A percentile compares a stretch with the other conserved stretches of the same genome.
These are phyloP conservation scores for Cladosporium cucumerinum DNA, from an alignment of 2,329 filamentous ascomycete species.

Conservation along the genomic window DNA sequence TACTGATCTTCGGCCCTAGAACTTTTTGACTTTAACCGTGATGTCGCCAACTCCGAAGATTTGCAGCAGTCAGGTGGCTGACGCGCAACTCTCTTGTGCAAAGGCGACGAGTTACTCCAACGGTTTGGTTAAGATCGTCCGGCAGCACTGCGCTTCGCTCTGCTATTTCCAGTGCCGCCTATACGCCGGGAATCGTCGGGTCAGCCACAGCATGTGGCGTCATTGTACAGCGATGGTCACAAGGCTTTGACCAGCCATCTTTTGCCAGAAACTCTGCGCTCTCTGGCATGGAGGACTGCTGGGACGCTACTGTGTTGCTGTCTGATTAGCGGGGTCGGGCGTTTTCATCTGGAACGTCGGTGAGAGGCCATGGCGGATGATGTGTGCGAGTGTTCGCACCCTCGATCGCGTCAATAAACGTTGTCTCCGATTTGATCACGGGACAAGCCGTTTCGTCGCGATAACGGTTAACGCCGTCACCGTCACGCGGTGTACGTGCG, in stretches of 20 bases:
- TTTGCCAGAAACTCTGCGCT: constrained; percentile 8
- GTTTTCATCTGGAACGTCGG: not conserved
- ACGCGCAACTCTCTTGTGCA: constrained; percentile 1
- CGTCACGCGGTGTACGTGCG: constrained; percentile 7
- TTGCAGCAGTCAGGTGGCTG: constrained; percentile 6
- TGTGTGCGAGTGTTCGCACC: not conserved
- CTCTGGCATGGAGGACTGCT: not conserved
- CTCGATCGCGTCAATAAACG: not conserved
- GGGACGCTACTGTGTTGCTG: constrained; percentile 14
- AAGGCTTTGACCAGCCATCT: constrained; percentile 9
- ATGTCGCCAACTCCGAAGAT: not conserved
- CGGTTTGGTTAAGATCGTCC: constrained; percentile 14
- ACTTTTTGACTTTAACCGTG: constrained; percentile 11
- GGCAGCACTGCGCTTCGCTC: constrained; percentile 7
- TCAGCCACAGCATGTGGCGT: constrained; percentile 9
- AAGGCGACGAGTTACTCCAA: constrained; percentile 3
- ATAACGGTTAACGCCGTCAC: not conserved
- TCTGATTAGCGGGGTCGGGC: constrained; percentile 8
- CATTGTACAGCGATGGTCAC: not conserved
- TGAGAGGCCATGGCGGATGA: constrained; percentile 2
- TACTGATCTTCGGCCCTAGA: constrained; percentile 7
- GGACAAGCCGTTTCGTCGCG: constrained; percentile 1
- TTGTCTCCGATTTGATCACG: not conserved
- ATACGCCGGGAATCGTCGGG: constrained; percentile 1
- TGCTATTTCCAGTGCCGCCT: not conserved